A percentile compares a stretch with the other conserved stretches of the same genome.
phyloP scores from a whole-genome alignment of 2,329 filamentous ascomycete genomes.

The Beauveria sp. region DNA sequence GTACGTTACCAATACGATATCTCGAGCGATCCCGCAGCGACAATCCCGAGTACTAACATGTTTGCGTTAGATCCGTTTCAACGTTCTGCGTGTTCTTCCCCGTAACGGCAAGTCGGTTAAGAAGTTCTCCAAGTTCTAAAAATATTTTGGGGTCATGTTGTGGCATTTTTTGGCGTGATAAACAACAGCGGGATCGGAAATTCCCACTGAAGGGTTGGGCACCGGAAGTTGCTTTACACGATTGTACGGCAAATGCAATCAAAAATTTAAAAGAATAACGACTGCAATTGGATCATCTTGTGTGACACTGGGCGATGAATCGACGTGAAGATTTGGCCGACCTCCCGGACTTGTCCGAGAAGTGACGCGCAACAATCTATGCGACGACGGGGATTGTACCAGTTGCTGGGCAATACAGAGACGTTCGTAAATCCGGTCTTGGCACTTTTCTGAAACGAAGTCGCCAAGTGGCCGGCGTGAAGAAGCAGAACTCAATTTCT shows the following conservation, averaged over 20 bases:
- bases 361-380: neutral
- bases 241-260: slow-evolving; percentile 40
- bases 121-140: slow-evolving; percentile 98
- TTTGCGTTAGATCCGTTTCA: slow-evolving; percentile 79
- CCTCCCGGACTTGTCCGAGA: no score
- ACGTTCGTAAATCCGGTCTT: neutral
- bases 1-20: slow-evolving; percentile 50
- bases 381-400: neutral
- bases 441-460: neutral
- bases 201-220: slow-evolving; percentile 33
- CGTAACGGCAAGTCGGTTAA: slow-evolving; percentile 96
- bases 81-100: slow-evolving; percentile 97
- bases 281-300: slow-evolving; percentile 22
- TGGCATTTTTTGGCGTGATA: slow-evolving; percentile 51
- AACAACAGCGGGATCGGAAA: slow-evolving; percentile 32
- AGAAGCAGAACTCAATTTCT: neutral
- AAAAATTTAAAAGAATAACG: slow-evolving; percentile 33
- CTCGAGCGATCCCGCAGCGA: neutral
- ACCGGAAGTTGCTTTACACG: slow-evolving; percentile 35
- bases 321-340: neutral
- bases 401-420: neutral
- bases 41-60: slow-evolving; percentile 17
- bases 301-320: neutral
- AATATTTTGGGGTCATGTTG: slow-evolving; percentile 31
- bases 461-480: neutral